Conservation (phyloP, 2,329 filamentous ascomycete species). For the Phialocephala subalpina region DNA sequence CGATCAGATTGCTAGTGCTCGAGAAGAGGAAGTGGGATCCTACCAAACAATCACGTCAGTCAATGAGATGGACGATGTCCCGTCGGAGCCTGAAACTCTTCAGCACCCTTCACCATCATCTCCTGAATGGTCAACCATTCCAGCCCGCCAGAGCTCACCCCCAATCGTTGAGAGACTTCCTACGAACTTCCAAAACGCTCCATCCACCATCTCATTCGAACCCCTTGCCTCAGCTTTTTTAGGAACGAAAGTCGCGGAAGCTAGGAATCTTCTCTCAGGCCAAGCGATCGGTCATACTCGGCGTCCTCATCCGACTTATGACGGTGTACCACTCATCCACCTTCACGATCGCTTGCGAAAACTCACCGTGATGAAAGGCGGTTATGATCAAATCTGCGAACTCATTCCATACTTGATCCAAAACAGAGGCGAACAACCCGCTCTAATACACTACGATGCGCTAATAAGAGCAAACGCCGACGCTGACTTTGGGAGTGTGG, state of each 20-base stretch:
- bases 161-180: background rate
- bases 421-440: constrained; percentile 61
- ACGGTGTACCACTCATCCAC: background rate
- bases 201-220: constrained; percentile 2
- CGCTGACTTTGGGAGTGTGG: constrained; percentile 69
- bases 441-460: constrained; percentile 72
- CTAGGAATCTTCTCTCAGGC: background rate
- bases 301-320: background rate
- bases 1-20: background rate
- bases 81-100: background rate
- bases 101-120: background rate
- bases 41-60: background rate
- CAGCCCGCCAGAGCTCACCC: background rate
- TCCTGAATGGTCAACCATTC: background rate
- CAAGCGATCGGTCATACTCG: background rate
- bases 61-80: background rate
- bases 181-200: background rate
- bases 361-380: constrained; percentile 47
- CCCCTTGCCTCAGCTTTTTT: background rate
- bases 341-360: constrained; percentile 51
- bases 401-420: constrained; percentile 67
- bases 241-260: background rate
- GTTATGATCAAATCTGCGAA: constrained; percentile 49
- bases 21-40: background rate
- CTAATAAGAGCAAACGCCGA: constrained; percentile 77